Evolutionary conservation across 176 grass and related monocot species (phyloP).

Genomic region (Areca catechu): DNA sequence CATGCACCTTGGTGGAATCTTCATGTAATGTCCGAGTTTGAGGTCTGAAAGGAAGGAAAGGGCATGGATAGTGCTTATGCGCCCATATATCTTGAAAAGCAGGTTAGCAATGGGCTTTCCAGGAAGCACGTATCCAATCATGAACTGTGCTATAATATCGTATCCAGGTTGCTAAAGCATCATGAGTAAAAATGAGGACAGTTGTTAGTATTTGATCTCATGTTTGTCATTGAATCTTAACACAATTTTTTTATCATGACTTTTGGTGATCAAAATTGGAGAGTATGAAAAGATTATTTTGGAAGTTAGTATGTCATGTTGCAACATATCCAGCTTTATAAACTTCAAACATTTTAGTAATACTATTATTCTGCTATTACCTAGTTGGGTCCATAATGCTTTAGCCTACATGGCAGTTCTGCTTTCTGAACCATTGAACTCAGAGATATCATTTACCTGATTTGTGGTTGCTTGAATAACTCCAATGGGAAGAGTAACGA

Average conservation of each 20-base stretch:
- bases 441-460: slow-evolving; percentile 33
- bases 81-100: slow-evolving; percentile 94
- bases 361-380: no score
- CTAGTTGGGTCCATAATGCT: no score
- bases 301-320: no score
- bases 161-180: slow-evolving; percentile 70
- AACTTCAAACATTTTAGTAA: no score
- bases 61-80: slow-evolving; percentile 94
- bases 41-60: slow-evolving; percentile 93
- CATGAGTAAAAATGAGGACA: not conserved
- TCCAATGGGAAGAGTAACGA: slow-evolving; percentile 87
- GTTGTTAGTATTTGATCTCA: no score
- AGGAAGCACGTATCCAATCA: slow-evolving; percentile 75
- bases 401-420: no score
- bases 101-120: slow-evolving; percentile 98
- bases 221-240: no score
- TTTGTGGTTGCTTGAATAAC: slow-evolving; percentile 98
- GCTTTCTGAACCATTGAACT: no score
- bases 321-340: no score
- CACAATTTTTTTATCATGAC: no score
- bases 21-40: slow-evolving; percentile 98
- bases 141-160: slow-evolving; percentile 97
- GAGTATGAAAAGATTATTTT: no score
- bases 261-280: no score
- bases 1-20: slow-evolving; percentile 97